Conservation (phyloP, 495 filamentous ascomycete genomes). For the Penicillium manginii region DNA sequence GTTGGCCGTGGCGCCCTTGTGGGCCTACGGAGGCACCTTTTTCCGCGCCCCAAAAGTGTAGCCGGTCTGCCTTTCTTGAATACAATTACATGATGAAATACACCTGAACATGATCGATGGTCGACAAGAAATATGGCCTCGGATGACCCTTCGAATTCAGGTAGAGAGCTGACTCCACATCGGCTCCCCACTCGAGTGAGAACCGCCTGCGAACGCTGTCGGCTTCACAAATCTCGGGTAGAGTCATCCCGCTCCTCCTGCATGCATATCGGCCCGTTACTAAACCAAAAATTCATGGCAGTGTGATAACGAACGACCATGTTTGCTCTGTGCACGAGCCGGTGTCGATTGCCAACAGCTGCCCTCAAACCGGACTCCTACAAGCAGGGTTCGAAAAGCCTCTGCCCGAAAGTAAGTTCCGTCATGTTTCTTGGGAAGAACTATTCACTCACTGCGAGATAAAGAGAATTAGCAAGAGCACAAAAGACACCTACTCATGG, state of each 20-base stretch:
- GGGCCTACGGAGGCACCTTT: slow-evolving; percentile 2
- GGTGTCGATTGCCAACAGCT: slow-evolving; percentile 28
- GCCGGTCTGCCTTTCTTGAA: background rate
- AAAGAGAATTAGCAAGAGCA: background rate
- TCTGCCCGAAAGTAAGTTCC: slow-evolving; percentile 11
- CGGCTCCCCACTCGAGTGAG: slow-evolving; percentile 34
- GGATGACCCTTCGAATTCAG: background rate
- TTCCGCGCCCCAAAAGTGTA: slow-evolving; percentile 4
- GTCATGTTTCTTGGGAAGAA: background rate
- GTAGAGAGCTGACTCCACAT: slow-evolving; percentile 1
- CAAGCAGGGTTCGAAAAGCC: slow-evolving; percentile 5
- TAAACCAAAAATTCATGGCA: slow-evolving; percentile 7
- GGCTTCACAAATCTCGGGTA: slow-evolving; percentile 35
- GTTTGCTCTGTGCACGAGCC: slow-evolving; percentile 31
- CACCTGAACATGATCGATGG: background rate
- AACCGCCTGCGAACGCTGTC: slow-evolving; percentile 36
- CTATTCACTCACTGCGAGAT: background rate
- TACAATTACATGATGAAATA: background rate
- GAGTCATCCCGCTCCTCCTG: background rate
- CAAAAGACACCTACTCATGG: background rate
- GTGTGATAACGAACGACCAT: slow-evolving; percentile 38
- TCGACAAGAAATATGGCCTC: background rate
- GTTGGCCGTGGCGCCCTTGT: background rate
- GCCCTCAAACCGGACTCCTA: background rate
- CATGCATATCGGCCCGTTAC: background rate